Evolutionary conservation across 805 yeast genomes (phyloP).

Genomic region (Spathaspora girioi): DNA sequence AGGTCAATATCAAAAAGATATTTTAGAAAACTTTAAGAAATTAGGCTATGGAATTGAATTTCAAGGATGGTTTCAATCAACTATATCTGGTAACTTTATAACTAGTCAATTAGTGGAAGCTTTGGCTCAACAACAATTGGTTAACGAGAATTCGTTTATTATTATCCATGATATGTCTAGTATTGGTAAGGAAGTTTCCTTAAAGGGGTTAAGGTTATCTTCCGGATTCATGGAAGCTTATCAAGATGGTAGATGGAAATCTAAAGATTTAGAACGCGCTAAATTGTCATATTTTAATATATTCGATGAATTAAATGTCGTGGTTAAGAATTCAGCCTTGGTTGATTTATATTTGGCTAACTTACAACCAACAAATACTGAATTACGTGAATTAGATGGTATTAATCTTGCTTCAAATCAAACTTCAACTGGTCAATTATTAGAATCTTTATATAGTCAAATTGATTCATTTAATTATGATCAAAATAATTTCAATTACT

Average conservation of each 20-base stretch:
- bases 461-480: constrained; percentile 75
- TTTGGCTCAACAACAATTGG: constrained; percentile 60
- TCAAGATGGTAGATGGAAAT: constrained; percentile 59
- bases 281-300: constrained; percentile 62
- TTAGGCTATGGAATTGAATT: constrained; percentile 66
- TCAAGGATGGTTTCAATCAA: constrained; percentile 79
- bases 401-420: constrained; percentile 42
- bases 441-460: constrained; percentile 63
- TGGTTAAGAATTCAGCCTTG: constrained; percentile 65
- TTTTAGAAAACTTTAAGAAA: constrained; percentile 56
- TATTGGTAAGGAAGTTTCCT: constrained; percentile 58
- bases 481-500: constrained; percentile 76
- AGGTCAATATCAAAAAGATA: constrained; percentile 62
- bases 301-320: constrained; percentile 67
- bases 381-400: constrained; percentile 28
- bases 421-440: constrained; percentile 43
- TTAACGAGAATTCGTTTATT: constrained; percentile 53
- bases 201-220: constrained; percentile 69
- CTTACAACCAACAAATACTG: constrained; percentile 4
- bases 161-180: constrained; percentile 69
- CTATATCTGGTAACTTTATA: constrained; percentile 66
- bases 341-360: constrained; percentile 49
- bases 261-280: constrained; percentile 57
- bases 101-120: constrained; percentile 65
- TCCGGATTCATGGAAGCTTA: constrained; percentile 54